Base-by-base conservation (phyloP, 2,329 filamentous ascomycete species). In the Achaetomium macrosporum region DNA sequence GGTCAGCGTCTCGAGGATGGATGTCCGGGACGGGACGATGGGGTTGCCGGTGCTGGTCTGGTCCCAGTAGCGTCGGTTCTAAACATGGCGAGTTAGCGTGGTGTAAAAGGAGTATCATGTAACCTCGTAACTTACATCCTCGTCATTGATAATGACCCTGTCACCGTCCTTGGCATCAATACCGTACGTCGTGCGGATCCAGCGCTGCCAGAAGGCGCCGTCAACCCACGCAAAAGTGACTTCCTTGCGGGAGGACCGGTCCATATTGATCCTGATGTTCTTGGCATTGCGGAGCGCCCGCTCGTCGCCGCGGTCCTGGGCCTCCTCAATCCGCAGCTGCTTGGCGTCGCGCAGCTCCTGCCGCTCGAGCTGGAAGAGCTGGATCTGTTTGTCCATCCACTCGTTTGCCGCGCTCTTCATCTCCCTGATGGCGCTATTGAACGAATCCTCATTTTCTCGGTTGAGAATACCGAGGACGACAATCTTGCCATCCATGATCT, bases 141-240 rank as follows among this genome's bases (percentile, higher is more conserved):
- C 89, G 63, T 99, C 93, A 61, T 96, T 96, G 72, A 99, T 93
- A 54, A 99, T 87, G 51, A 99, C 88, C 57, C 89, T 83, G 69
- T 97, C 93, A 44, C 92, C 91, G 57, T 93, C 84, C 65, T 81
- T 84, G 56, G 93, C 84, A 62, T 95, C 88, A 61, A 97, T 87
- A 50, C 92, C 92, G 65, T 95, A 99, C 0, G 92, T 96, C n/a
- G 86, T 91, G 61, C 87, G 81, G 59, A 99, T 83, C 93, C 93
- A 99, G 57, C 92, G 82, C 70, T 97, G 91, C 93, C 93, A 99
- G 70, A 97, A 97, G 8, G 89, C 82, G 47, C 91, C 90, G 67
- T 99, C 93, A 12, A 97, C 90, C 93, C 93, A 99, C 12, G 93
- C 93, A 70, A 99, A 99, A 9, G 83, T 82, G 40, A 97, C 90